Conservation (phyloP, 495 filamentous ascomycete species). For the Talaromyces trachyspermus region DNA sequence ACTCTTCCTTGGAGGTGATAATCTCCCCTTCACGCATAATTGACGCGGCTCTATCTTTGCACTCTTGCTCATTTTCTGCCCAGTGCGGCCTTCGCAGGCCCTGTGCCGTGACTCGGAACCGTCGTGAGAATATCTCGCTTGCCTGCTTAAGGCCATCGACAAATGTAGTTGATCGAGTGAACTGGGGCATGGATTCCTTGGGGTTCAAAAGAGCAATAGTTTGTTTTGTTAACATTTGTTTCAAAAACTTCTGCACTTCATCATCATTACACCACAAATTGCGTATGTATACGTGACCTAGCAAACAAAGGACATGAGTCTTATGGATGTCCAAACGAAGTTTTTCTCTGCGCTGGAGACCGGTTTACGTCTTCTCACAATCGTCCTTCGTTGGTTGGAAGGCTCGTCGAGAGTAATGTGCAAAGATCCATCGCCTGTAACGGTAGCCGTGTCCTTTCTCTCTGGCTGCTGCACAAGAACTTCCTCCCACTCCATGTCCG, state of each 20-base stretch:
- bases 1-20: constrained; percentile 58
- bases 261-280: constrained; percentile 88
- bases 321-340: constrained; percentile 75
- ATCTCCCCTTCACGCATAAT: constrained; percentile 34
- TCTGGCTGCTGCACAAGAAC: constrained; percentile 44
- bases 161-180: constrained; percentile 61
- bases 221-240: constrained; percentile 51
- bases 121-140: constrained; percentile 55
- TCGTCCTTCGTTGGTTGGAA: constrained; percentile 28
- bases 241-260: constrained; percentile 53
- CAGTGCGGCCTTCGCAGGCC: constrained; percentile 66
- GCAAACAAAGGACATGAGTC: constrained; percentile 71
- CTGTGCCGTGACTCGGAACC: constrained; percentile 61
- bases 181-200: constrained; percentile 56
- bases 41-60: constrained; percentile 46
- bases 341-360: constrained; percentile 64
- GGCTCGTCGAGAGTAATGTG: constrained; percentile 52
- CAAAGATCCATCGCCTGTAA: constrained; percentile 33
- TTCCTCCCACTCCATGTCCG: constrained; percentile 67
- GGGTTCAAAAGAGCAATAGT: constrained; percentile 57
- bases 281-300: constrained; percentile 64
- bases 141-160: constrained; percentile 68
- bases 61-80: constrained; percentile 54
- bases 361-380: constrained; percentile 44
- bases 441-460: constrained; percentile 12